Conservation (phyloP, 257 asterid species). For the Solanum bukasovii region DNA sequence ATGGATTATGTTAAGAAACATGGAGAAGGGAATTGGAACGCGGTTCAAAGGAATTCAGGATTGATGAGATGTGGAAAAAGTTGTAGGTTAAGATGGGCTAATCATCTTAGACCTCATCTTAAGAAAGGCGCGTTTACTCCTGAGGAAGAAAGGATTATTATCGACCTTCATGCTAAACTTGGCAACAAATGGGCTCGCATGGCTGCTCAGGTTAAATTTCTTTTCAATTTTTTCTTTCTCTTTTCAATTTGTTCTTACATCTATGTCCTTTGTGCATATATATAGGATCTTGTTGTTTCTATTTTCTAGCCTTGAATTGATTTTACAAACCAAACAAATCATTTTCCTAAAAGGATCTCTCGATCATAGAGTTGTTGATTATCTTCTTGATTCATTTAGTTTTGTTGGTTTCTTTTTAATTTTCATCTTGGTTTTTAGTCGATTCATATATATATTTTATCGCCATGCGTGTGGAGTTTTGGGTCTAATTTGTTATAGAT, state of each 20-base stretch:
- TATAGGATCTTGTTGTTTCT: not conserved
- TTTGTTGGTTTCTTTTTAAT: not conserved
- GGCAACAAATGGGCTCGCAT: constrained; percentile 47
- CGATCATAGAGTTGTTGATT: not conserved
- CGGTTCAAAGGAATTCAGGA: constrained; percentile 57
- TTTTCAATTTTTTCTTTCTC: not conserved
- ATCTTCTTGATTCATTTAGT: not conserved
- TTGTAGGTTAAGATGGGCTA: constrained; percentile 36
- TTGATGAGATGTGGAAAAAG: constrained; percentile 56
- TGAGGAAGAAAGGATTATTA: constrained; percentile 24
- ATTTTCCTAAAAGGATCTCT: not conserved
- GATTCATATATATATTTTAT: not conserved
- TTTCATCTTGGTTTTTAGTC: not conserved
- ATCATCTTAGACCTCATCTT: constrained; percentile 34
- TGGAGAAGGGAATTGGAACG: constrained; percentile 74
- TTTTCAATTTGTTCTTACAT: not conserved
- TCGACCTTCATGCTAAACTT: constrained; percentile 25
- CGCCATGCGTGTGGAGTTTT: not conserved
- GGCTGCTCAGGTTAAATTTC: constrained; percentile 26
- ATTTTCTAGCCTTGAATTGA: not conserved
- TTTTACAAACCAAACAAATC: not conserved
- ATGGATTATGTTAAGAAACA: constrained; percentile 48
- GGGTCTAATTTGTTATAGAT: not conserved
- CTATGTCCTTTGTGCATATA: not conserved
- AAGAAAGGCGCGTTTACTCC: constrained; percentile 24